Evolutionary conservation across 306 rosid species (phyloP).

Genomic region (Pyrus communis): DNA sequence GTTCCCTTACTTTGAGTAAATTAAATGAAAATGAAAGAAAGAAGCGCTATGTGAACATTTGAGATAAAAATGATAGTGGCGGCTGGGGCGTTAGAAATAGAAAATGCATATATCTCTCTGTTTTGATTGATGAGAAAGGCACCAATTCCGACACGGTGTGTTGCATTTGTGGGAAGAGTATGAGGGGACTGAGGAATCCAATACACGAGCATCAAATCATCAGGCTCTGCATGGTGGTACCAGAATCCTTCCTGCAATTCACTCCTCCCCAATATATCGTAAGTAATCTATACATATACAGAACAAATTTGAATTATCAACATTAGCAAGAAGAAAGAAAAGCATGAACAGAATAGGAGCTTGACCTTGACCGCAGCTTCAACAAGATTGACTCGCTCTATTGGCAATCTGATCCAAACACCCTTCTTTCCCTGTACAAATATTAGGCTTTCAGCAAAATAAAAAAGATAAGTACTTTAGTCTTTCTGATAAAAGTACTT

Average conservation of each 20-base stretch:
- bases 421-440: conserved; percentile 58
- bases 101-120: conserved; percentile 45
- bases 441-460: too few species aligned
- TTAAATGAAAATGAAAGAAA: too few species aligned
- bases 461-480: too few species aligned
- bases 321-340: background rate
- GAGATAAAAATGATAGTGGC: background rate
- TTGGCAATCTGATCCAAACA: conserved; percentile 67
- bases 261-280: background rate
- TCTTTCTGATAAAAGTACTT: too few species aligned
- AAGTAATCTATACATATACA: background rate
- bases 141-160: conserved; percentile 70
- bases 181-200: conserved; percentile 61
- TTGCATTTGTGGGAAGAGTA: conserved; percentile 75
- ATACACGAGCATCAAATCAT: conserved; percentile 67
- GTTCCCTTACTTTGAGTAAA: background rate
- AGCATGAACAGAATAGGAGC: background rate
- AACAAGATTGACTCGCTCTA: conserved; percentile 48
- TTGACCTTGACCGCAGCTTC: conserved; percentile 60
- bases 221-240: conserved; percentile 89
- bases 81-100: background rate
- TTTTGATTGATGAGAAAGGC: conserved; percentile 63
- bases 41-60: background rate
- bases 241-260: conserved; percentile 67
- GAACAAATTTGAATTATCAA: background rate